phyloP scores from a whole-genome alignment of 169 alveolate species.

The Eimeria necatrix region DNA sequence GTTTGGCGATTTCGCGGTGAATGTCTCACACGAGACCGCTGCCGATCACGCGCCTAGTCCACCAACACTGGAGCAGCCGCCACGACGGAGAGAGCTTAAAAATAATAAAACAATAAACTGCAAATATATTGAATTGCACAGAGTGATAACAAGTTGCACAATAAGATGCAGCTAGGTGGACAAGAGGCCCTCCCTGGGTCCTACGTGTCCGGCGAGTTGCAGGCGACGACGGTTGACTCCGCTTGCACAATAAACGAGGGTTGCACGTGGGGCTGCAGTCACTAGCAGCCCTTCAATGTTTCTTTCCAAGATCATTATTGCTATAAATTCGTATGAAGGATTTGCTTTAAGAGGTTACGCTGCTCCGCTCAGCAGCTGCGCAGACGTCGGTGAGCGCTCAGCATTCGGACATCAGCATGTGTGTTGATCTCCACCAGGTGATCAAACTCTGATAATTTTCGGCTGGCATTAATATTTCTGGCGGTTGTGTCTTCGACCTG shows the following conservation, averaged over 20 bases:
- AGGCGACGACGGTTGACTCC: slow-evolving; percentile 50
- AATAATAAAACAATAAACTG: background rate
- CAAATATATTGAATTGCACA: background rate
- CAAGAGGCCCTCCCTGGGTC: background rate
- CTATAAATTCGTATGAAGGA: too few relatives aligned
- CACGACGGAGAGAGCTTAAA: too few relatives aligned
- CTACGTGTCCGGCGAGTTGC: slow-evolving; percentile 14
- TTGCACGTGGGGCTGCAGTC: slow-evolving; percentile 12
- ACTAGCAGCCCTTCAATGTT: background rate
- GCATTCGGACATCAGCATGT: too few relatives aligned
- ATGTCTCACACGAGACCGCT: background rate
- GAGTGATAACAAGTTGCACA: background rate
- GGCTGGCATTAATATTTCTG: too few relatives aligned
- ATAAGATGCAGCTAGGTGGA: background rate
- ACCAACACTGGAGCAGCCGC: too few relatives aligned
- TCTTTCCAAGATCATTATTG: too few relatives aligned
- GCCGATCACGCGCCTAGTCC: background rate
- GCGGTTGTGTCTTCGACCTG: too few relatives aligned
- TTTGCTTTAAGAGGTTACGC: too few relatives aligned
- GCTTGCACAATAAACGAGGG: background rate
- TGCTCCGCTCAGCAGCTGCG: too few relatives aligned
- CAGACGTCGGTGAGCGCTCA: too few relatives aligned
- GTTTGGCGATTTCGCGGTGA: background rate
- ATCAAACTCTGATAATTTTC: too few relatives aligned
- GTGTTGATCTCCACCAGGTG: too few relatives aligned